These are phyloP conservation scores for Ceratorhiza oryzae-sativae DNA, from an alignment of 1,284 basidiomycete genomes.

Conservation along the genomic window DNA sequence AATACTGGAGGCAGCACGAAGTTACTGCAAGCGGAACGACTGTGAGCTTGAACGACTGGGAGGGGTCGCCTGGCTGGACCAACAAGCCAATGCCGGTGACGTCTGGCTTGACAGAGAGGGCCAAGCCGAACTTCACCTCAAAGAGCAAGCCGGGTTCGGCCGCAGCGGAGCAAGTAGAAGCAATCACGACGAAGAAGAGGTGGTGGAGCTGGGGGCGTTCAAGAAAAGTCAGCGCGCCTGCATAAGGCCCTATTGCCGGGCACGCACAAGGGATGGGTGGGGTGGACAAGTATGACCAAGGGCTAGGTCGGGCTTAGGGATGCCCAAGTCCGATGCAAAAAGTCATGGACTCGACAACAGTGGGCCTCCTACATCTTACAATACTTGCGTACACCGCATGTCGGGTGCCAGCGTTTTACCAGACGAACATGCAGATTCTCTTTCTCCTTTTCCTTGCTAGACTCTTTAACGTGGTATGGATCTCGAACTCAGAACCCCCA, in stretches of 20 bases:
- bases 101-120: neutral
- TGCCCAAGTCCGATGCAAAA: constrained; percentile 20
- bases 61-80: constrained; percentile 28
- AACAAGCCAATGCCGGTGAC: constrained; percentile 4
- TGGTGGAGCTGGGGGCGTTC: constrained; percentile 29
- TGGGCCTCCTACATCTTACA: neutral
- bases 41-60: constrained; percentile 35
- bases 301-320: neutral
- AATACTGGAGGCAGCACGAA: constrained; percentile 21
- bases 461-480: constrained; percentile 26
- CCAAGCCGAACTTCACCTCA: constrained; percentile 1
- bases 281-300: too few species aligned
- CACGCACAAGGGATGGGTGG: neutral
- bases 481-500: constrained; percentile 30
- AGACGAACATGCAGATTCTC: neutral
- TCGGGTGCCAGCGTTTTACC: neutral
- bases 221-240: constrained; percentile 3
- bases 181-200: neutral
- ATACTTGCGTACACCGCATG: neutral
- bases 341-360: constrained; percentile 12
- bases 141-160: neutral
- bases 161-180: neutral
- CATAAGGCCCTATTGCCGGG: neutral
- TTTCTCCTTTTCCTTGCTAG: constrained; percentile 4
- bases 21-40: constrained; percentile 1